These are phyloP conservation scores for Heritiera littoralis DNA, from an alignment of 345 rosid species.

Conservation along the genomic window DNA sequence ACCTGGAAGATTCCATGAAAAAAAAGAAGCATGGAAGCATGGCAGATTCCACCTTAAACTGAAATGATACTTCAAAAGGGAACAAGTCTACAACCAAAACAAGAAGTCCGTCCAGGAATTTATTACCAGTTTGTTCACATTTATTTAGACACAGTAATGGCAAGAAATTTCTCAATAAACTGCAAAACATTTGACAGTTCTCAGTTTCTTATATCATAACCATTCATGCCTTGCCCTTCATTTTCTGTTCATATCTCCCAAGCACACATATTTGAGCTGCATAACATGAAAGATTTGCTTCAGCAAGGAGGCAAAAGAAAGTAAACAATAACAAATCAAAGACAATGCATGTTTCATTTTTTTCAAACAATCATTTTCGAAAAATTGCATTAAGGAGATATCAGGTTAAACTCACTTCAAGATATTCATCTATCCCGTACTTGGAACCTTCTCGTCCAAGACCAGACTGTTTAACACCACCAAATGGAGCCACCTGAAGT, in stretches of 20 bases:
- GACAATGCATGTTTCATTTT: not conserved
- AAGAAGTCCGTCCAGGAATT: not conserved
- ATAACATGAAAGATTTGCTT: constrained; percentile 7
- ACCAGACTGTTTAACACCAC: constrained; percentile 93
- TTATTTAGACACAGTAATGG: not conserved
- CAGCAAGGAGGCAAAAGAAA: not conserved
- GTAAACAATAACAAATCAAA: not conserved
- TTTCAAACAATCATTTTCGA: not conserved
- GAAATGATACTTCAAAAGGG: not conserved
- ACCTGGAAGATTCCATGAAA: no score
- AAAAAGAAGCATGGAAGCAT: not conserved
- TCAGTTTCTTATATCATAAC: not conserved
- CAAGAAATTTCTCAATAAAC: not conserved
- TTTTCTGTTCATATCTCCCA: constrained; percentile 80
- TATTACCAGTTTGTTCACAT: not conserved
- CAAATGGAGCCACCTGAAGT: constrained; percentile 93
- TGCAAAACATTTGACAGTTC: not conserved
- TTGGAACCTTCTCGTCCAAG: constrained; percentile 98
- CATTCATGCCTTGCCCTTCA: constrained; percentile 33
- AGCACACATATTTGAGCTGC: constrained; percentile 82
- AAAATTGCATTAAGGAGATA: not conserved
- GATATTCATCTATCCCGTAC: constrained; percentile 93
- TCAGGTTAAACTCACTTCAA: constrained; percentile 57
- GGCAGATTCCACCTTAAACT: no score
- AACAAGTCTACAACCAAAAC: not conserved